Evolutionary conservation across 1,284 basidiomycete genomes (phyloP).

Genomic region (Wolfiporia cocos): DNA sequence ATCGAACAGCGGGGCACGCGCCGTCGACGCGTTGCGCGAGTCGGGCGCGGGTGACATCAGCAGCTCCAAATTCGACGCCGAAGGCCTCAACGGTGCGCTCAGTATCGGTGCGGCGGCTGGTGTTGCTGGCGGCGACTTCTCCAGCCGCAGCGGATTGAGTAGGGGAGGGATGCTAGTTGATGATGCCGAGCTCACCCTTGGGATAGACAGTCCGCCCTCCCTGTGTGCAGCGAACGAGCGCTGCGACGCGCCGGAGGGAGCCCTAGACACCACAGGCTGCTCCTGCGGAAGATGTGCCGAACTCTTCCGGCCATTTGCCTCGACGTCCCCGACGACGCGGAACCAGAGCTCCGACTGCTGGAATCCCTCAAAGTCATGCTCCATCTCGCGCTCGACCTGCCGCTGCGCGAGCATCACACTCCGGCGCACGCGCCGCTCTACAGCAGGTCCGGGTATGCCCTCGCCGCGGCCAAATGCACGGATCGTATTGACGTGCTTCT

Average conservation of each 20-base stretch:
- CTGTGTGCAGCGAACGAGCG: no score
- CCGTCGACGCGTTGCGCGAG: constrained; percentile 35
- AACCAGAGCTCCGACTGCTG: constrained; percentile 86
- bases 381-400: constrained; percentile 85
- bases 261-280: neutral
- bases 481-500: constrained; percentile 65
- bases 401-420: constrained; percentile 81
- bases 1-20: constrained; percentile 74
- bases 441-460: constrained; percentile 35
- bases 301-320: constrained; percentile 22
- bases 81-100: constrained; percentile 24
- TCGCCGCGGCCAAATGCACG: constrained; percentile 57
- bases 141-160: constrained; percentile 25
- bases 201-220: no score
- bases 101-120: constrained; percentile 7
- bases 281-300: constrained; percentile 1
- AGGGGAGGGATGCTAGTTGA: no score
- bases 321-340: constrained; percentile 76
- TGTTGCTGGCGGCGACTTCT: constrained; percentile 3
- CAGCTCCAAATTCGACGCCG: constrained; percentile 62
- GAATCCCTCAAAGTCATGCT: constrained; percentile 88
- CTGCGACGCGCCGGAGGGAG: constrained; percentile 3
- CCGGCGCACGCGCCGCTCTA: constrained; percentile 60
- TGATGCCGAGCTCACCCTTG: constrained; percentile 32
- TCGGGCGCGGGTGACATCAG: constrained; percentile 67